Percentiles rank a stretch among this genome's conserved stretches.
Evolutionary conservation across 768 basidiomycete species (phyloP).

Genomic region (Boletus sensibilis): DNA sequence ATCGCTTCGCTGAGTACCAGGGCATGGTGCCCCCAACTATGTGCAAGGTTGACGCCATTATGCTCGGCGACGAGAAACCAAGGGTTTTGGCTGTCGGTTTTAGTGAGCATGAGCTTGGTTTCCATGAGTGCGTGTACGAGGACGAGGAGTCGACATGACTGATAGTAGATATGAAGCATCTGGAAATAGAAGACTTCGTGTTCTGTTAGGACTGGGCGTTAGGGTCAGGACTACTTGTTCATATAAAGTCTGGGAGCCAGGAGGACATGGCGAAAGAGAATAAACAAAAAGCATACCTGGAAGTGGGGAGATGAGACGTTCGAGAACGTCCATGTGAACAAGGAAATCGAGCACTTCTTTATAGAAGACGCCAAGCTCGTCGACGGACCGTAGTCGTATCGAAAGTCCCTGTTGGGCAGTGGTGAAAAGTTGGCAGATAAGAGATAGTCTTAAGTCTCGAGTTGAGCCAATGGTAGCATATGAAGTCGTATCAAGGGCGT

Average conservation of each 20-base stretch:
- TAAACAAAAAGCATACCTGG: constrained; percentile 30
- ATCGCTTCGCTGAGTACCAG: constrained; percentile 39
- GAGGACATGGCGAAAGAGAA: neutral
- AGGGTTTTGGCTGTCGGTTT: constrained; percentile 14
- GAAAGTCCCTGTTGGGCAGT: constrained; percentile 33
- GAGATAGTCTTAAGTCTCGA: constrained; percentile 39
- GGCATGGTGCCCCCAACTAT: constrained; percentile 40
- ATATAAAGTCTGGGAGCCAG: neutral
- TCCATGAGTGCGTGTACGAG: constrained; percentile 37
- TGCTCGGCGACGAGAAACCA: constrained; percentile 37
- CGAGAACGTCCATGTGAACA: constrained; percentile 35
- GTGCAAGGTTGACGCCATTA: constrained; percentile 34
- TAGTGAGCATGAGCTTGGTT: constrained; percentile 22
- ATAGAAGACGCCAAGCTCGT: constrained; percentile 35
- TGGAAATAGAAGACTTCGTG: constrained; percentile 43
- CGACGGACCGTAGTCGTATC: constrained; percentile 28
- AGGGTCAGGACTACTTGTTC: constrained; percentile 22
- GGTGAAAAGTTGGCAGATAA: constrained; percentile 37
- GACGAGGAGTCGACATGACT: constrained; percentile 40
- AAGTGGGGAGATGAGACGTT: constrained; percentile 38
- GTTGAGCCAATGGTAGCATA: constrained; percentile 19
- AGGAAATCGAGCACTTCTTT: constrained; percentile 34
- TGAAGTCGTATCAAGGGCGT: constrained; percentile 31
- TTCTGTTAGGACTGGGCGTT: constrained; percentile 39
- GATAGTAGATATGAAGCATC: constrained; percentile 41